These are phyloP conservation scores for Silene latifolia DNA, from an alignment of 148 eudicot species.

Conservation along the genomic window DNA sequence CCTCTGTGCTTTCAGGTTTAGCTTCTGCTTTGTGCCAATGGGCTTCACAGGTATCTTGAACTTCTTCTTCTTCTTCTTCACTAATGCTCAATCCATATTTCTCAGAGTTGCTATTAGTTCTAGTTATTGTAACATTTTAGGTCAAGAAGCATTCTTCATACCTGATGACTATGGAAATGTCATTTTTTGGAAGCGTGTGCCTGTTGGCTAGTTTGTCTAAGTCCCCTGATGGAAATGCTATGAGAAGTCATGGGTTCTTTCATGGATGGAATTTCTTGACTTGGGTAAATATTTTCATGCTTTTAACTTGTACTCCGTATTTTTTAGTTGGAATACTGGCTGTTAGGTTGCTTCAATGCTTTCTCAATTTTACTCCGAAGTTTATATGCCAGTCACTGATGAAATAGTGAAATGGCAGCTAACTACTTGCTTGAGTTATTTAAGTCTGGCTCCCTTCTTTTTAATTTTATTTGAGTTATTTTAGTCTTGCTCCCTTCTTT, in stretches of 20 bases:
- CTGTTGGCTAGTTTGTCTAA: slow-evolving; percentile 77
- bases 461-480: no score
- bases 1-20: slow-evolving; percentile 90
- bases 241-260: slow-evolving; percentile 73
- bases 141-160: slow-evolving; percentile 89
- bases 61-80: slow-evolving; percentile 5
- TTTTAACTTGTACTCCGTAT: not conserved
- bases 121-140: slow-evolving; percentile 28
- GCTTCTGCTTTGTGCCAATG: slow-evolving; percentile 98
- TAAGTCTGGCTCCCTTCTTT: not conserved
- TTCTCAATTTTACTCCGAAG: not conserved
- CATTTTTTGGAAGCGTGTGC: slow-evolving; percentile 79
- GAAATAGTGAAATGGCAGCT: not conserved
- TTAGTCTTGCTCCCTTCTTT: no score
- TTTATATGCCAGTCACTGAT: not conserved
- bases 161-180: slow-evolving; percentile 98
- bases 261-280: slow-evolving; percentile 83
- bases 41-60: slow-evolving; percentile 90
- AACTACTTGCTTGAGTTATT: not conserved
- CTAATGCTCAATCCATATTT: not conserved
- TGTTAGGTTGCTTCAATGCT: not conserved
- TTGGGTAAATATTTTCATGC: slow-evolving; percentile 44
- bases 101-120: not conserved
- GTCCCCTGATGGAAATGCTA: slow-evolving; percentile 89
- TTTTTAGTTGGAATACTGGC: not conserved